Evolutionary conservation across 257 asterid species (phyloP).

Genomic region (Solanum tarijense): DNA sequence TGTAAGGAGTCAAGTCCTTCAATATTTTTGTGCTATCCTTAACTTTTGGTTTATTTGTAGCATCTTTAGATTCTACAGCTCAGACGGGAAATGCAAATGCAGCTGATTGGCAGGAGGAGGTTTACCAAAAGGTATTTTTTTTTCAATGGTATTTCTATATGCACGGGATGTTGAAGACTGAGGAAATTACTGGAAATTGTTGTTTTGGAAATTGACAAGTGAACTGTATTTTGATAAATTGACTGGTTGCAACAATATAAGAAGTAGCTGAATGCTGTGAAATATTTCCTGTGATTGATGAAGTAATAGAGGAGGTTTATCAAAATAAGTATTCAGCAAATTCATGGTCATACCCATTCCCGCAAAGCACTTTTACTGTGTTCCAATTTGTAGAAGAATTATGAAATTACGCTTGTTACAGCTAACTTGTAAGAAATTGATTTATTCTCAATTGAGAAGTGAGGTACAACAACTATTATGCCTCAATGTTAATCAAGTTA

Average conservation of each 20-base stretch:
- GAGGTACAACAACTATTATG: background rate
- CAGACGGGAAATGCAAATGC: conserved; percentile 64
- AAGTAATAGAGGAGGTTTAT: background rate
- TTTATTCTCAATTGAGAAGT: background rate
- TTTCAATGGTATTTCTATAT: background rate
- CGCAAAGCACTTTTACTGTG: background rate
- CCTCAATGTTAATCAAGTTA: background rate
- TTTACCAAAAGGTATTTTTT: conserved; percentile 69
- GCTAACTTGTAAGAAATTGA: background rate
- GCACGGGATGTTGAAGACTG: background rate
- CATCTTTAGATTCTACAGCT: conserved; percentile 76
- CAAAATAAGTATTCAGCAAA: background rate
- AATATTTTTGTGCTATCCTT: background rate
- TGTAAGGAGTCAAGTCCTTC: background rate
- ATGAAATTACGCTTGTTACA: background rate
- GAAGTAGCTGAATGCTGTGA: background rate
- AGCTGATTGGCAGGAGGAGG: conserved; percentile 94
- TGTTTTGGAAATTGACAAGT: background rate
- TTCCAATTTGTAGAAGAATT: background rate
- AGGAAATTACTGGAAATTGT: background rate
- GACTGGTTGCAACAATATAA: background rate
- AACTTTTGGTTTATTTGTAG: conserved; percentile 16
- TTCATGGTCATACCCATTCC: background rate
- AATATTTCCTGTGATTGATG: background rate
- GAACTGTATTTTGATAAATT: background rate